Evolutionary conservation across 306 rosid genomes (phyloP), one percentile per base, ranked within the genome.

Genomic region (Begonia peltatifolia): DNA sequence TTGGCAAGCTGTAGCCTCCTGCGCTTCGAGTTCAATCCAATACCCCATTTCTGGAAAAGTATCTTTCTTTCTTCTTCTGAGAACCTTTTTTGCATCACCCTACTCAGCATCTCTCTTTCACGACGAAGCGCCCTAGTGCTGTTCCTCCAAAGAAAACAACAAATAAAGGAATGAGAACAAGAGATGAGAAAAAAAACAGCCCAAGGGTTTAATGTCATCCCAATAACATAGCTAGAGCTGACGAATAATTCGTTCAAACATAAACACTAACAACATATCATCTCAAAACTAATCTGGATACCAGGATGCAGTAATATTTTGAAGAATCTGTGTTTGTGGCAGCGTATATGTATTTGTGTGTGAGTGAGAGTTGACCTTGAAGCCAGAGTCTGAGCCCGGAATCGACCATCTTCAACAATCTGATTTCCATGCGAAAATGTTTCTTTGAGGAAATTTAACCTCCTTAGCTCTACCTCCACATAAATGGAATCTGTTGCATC

Each of bases 381-480:
- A 68, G 81, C 74, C 46, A 73, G 64, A 56, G 95, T 79, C 55
- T 74, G 66, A 56, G 79, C 68, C 61, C 57, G 96, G 55, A 78
- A 72, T 60, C 57, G 96, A 53, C 79, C 72, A 73, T 79, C 68
- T 55, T 60, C 80, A 53, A 60, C 63, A 56, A 80, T 63, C 49
- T 59, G 73, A 73, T 71, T 75, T 58, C 78, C 87, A 41, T 55
- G 64, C 51, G 74, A 80, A 75, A 80, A 81, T 63, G 93, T 71
- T 68, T 81, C 87, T 68, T 77, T 79, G 12, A 92, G 84, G 71
- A 92, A 92, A 67, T 79, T 61, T 50, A 92, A 71, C 65, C 96
- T 79, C 73, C 94, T 75, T 48, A 76, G 86, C 60, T 92, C 96
- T 16, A 92, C 99, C 74, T 84, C 99, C 82, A 86, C 59, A 81